Evolutionary conservation across 2,329 filamentous ascomycete genomes (phyloP).

Genomic region (Orbilia javanica): DNA sequence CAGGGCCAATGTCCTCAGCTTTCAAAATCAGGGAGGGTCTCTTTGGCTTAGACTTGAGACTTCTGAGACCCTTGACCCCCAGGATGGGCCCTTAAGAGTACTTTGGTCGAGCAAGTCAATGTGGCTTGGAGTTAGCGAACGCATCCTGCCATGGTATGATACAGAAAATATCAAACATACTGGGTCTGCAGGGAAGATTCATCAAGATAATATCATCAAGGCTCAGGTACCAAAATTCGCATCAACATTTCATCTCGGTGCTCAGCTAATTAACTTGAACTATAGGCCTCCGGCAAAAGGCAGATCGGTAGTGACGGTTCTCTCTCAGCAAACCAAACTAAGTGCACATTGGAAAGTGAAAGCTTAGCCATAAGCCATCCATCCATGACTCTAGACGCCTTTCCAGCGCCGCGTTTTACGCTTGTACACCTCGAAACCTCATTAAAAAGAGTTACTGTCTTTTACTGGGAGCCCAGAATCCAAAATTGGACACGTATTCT

Average conservation of each 20-base stretch:
- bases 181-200: background rate
- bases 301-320: too few relatives aligned
- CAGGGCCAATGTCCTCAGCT: background rate
- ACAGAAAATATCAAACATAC: background rate
- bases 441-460: background rate
- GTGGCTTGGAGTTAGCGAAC: conserved; percentile 26
- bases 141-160: conserved; percentile 33
- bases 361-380: background rate
- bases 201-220: background rate
- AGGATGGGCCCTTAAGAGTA: conserved; percentile 2
- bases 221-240: background rate
- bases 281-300: too few relatives aligned
- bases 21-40: background rate
- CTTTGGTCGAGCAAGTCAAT: conserved; percentile 19
- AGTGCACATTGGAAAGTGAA: background rate
- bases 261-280: background rate
- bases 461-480: conserved; percentile 19
- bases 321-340: background rate
- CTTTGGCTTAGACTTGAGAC: conserved; percentile 35
- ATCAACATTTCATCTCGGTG: background rate
- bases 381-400: background rate
- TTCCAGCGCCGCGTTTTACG: background rate
- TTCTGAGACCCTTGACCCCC: background rate
- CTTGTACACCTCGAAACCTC: background rate
- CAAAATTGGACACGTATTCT: conserved; percentile 24